Evolutionary conservation across 2,329 filamentous ascomycete genomes (phyloP).

Genomic region (Incumbomyces lentus): DNA sequence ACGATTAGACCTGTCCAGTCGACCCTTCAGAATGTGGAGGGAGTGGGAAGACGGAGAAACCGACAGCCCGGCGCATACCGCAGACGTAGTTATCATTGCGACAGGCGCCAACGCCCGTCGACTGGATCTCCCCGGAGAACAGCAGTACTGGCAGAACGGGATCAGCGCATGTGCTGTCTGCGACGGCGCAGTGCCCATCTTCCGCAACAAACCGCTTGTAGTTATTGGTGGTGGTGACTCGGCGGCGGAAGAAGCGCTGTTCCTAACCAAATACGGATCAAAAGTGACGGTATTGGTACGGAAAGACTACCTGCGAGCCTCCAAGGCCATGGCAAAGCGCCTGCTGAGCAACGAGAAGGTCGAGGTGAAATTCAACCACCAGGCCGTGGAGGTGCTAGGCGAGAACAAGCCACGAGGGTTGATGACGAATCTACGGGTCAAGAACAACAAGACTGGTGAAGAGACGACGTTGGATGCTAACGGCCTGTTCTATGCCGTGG

Average conservation of each 20-base stretch:
- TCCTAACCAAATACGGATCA: constrained; percentile 93
- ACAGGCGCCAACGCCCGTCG: constrained; percentile 88
- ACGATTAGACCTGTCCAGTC: constrained; percentile 69
- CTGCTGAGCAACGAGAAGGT: constrained; percentile 78
- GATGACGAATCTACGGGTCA: constrained; percentile 79
- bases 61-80: constrained; percentile 64
- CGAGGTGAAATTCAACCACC: constrained; percentile 76
- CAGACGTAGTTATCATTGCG: constrained; percentile 85
- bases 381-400: constrained; percentile 73
- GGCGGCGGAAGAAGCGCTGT: constrained; percentile 92
- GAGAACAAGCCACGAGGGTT: constrained; percentile 62
- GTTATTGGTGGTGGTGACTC: constrained; percentile 96
- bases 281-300: constrained; percentile 91
- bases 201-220: constrained; percentile 87
- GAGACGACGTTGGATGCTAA: constrained; percentile 80
- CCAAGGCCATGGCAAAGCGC: constrained; percentile 82
- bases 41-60: constrained; percentile 69
- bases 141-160: constrained; percentile 94
- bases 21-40: constrained; percentile 88
- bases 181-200: constrained; percentile 93
- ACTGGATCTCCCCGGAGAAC: constrained; percentile 74
- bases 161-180: constrained; percentile 95
- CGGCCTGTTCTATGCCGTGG: constrained; percentile 93
- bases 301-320: constrained; percentile 74
- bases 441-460: constrained; percentile 64